Evolutionary conservation across 306 rosid genomes (phyloP).

Genomic region (Lathyrus aphaca): DNA sequence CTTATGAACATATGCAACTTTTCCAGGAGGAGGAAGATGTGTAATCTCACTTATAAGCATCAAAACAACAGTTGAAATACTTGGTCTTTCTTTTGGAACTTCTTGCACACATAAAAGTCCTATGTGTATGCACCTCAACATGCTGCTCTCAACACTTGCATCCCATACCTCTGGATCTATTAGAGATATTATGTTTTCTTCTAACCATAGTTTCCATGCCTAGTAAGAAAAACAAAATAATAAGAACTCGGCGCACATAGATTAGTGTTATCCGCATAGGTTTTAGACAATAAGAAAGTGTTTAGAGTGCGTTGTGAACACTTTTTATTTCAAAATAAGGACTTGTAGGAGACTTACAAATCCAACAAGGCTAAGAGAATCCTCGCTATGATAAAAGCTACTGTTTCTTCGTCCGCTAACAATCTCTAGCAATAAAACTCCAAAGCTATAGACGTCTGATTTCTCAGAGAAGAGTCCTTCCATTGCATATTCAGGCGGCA

Average conservation of each 20-base stretch:
- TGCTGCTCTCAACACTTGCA: slow-evolving; percentile 32
- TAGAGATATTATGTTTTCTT: slow-evolving; percentile 31
- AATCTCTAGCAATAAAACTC: slow-evolving; percentile 43
- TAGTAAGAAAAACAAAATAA: background rate
- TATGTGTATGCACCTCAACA: slow-evolving; percentile 45
- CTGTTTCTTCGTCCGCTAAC: slow-evolving; percentile 45
- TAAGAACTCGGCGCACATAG: too few relatives aligned
- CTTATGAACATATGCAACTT: slow-evolving; percentile 46
- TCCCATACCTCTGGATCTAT: slow-evolving; percentile 40
- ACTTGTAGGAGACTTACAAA: slow-evolving; percentile 10
- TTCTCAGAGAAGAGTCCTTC: slow-evolving; percentile 47
- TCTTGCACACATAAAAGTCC: slow-evolving; percentile 48
- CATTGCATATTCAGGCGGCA: slow-evolving; percentile 51
- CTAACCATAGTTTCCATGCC: slow-evolving; percentile 49
- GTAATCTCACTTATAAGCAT: slow-evolving; percentile 52
- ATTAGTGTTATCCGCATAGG: background rate
- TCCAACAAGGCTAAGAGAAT: slow-evolving; percentile 42
- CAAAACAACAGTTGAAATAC: slow-evolving; percentile 43
- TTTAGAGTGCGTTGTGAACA: background rate
- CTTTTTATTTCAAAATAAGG: background rate
- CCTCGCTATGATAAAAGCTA: slow-evolving; percentile 35
- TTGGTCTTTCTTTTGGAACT: slow-evolving; percentile 47
- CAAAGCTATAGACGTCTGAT: slow-evolving; percentile 47
- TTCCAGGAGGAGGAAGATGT: slow-evolving; percentile 40
- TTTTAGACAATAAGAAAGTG: background rate